Evolutionary conservation across 176 grass and related monocot species (phyloP).

Genomic region (maize (Zea mays)): Zm-B73-REFERENCE-NAM-5.0 NC_050101.1:140373501-140374000

Average conservation of each 20-base stretch:
- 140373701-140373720: conserved; percentile 24
- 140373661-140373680: background rate
- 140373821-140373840: background rate
- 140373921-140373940: conserved; percentile 83
- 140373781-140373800: conserved; percentile 59
- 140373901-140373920: conserved; percentile 48
- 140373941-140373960: conserved; percentile 74
- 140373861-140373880: background rate
- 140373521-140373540: conserved; percentile 30
- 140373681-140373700: conserved; percentile 16
- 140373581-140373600: conserved; percentile 9
- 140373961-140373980: conserved; percentile 72
- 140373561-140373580: conserved; percentile 12
- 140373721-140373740: conserved; percentile 24
- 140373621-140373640: conserved; percentile 9
- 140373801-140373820: conserved; percentile 39
- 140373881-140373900: background rate
- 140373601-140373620: conserved; percentile 33
- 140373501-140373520: conserved; percentile 8
- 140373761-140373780: conserved; percentile 53
- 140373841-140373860: too few relatives aligned
- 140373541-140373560: conserved; percentile 9
- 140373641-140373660: background rate
- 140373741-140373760: conserved; percentile 38
- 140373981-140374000: conserved; percentile 64